Conservation (phyloP, 257 asterid species). For the Phtheirospermum japonicum region DNA sequence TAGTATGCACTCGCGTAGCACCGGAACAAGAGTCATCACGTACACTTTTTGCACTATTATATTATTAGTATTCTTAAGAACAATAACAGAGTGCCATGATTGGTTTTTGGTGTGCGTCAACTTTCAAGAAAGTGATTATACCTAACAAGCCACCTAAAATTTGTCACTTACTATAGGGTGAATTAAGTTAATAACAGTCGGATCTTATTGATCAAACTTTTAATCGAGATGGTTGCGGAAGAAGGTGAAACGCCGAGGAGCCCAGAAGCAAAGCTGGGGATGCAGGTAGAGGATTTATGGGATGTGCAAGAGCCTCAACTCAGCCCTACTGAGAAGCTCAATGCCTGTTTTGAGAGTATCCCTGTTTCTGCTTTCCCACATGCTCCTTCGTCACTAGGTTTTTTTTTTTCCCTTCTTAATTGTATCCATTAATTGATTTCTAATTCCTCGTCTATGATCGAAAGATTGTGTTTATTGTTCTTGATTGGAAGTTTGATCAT, state of each 20-base stretch:
- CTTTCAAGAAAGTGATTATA: constrained; percentile 31
- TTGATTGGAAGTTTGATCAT: background rate
- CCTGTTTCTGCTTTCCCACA: constrained; percentile 94
- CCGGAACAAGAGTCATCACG: constrained; percentile 21
- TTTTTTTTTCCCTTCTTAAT: background rate
- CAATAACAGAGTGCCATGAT: constrained; percentile 21
- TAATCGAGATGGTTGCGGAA: constrained; percentile 43
- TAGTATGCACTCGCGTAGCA: constrained; percentile 22
- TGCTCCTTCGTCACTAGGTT: constrained; percentile 79
- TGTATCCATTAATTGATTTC: constrained; percentile 1
- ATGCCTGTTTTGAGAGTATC: constrained; percentile 93
- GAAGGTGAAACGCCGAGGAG: constrained; percentile 80
- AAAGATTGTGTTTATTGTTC: background rate
- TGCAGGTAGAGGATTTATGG: constrained; percentile 97
- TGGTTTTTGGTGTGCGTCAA: constrained; percentile 32
- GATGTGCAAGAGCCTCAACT: constrained; percentile 85
- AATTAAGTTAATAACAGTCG: background rate
- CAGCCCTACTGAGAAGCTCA: constrained; percentile 93
- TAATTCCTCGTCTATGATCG: background rate
- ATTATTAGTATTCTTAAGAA: constrained; percentile 1
- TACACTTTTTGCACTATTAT: background rate
- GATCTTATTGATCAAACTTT: background rate
- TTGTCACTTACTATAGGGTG: background rate
- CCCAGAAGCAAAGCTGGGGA: constrained; percentile 94
- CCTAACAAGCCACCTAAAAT: constrained; percentile 19